phyloP scores from a whole-genome alignment of 352 stramenopile species.

The Pythium sukuiense region DNA sequence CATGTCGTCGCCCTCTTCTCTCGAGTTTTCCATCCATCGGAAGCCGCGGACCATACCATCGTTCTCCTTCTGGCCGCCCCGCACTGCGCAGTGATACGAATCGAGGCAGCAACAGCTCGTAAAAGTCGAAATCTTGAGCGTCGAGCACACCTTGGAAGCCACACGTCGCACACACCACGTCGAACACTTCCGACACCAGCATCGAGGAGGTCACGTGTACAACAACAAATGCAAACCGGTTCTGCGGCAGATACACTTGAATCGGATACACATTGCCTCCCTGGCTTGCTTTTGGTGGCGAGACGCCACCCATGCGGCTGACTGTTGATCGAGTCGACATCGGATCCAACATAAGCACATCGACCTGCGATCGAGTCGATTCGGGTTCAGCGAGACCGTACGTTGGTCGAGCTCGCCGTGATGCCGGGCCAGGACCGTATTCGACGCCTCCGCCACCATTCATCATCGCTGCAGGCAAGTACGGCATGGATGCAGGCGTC shows the following conservation, averaged over 20 bases:
- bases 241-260: constrained; percentile 85
- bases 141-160: constrained; percentile 75
- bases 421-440: constrained; percentile 23
- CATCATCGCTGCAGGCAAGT: constrained; percentile 24
- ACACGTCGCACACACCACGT: constrained; percentile 73
- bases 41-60: constrained; percentile 81
- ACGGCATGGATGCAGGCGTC: constrained; percentile 47
- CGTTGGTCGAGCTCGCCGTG: constrained; percentile 49
- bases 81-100: constrained; percentile 87
- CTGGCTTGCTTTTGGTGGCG: constrained; percentile 44
- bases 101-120: constrained; percentile 74
- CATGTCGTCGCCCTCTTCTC: constrained; percentile 58
- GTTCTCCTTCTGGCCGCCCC: constrained; percentile 75
- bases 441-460: constrained; percentile 3
- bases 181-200: constrained; percentile 74
- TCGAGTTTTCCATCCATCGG: constrained; percentile 60
- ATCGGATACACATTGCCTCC: constrained; percentile 43
- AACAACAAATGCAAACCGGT: constrained; percentile 81
- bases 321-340: constrained; percentile 53
- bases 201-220: constrained; percentile 57
- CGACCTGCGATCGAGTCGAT: constrained; percentile 51
- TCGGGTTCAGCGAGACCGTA: constrained; percentile 52
- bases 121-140: constrained; percentile 82
- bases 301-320: constrained; percentile 28
- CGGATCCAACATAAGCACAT: constrained; percentile 59